Percentiles rank a stretch among this genome's conserved stretches.
Evolutionary conservation across 768 basidiomycete species (phyloP).

Genomic region (Roridomyces roridus): DNA sequence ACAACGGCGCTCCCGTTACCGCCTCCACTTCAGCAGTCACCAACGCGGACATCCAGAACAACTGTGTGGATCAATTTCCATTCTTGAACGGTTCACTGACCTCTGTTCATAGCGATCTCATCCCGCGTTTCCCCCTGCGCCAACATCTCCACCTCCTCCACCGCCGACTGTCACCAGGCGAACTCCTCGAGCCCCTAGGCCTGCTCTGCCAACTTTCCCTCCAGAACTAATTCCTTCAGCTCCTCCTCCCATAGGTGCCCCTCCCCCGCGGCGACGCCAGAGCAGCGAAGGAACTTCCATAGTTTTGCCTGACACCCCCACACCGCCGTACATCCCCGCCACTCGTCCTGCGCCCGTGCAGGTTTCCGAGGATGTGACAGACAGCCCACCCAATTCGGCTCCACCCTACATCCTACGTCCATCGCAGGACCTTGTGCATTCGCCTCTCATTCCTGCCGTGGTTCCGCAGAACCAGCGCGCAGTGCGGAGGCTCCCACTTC

Average conservation of each 20-base stretch:
- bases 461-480: constrained; percentile 2
- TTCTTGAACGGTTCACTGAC: neutral
- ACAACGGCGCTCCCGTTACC: constrained; percentile 14
- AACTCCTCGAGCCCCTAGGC: constrained; percentile 6
- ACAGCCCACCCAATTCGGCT: constrained; percentile 14
- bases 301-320: constrained; percentile 20
- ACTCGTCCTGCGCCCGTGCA: constrained; percentile 7
- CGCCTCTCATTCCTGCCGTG: neutral
- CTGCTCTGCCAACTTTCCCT: constrained; percentile 8
- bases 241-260: neutral
- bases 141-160: constrained; percentile 41
- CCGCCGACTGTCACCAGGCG: constrained; percentile 7
- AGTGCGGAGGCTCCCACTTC: constrained; percentile 19
- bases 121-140: constrained; percentile 20
- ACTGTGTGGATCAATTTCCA: neutral
- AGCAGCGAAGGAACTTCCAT: constrained; percentile 13
- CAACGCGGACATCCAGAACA: neutral
- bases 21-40: neutral
- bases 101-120: constrained; percentile 7
- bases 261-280: neutral
- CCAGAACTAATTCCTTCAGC: neutral
- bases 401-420: constrained; percentile 16
- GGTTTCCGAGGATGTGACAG: neutral
- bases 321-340: constrained; percentile 16
- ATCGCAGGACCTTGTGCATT: constrained; percentile 10